phyloP scores from a whole-genome alignment of 331 rosid genomes.

The Erythrophleum ivorense region DNA sequence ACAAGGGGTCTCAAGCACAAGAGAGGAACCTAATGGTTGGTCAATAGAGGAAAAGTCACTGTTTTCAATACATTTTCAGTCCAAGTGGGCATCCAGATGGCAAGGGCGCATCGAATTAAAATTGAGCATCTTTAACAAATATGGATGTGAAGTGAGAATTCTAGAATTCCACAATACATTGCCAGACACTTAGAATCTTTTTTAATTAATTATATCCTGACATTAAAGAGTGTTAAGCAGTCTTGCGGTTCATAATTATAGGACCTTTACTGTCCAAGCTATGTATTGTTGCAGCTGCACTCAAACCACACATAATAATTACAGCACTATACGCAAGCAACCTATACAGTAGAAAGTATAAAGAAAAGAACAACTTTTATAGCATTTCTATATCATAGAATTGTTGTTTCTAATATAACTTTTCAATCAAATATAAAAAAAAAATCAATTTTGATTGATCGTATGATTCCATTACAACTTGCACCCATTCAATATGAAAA shows the following conservation, averaged over 20 bases:
- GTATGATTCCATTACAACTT: neutral
- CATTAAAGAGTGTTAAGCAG: neutral
- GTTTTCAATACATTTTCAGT: neutral
- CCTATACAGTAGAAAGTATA: neutral
- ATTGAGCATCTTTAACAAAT: neutral
- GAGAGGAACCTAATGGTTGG: neutral
- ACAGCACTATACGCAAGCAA: neutral
- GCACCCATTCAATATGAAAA: slow-evolving; percentile 11
- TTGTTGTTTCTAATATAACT: neutral
- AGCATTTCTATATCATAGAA: neutral
- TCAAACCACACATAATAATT: neutral
- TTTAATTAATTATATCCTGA: neutral
- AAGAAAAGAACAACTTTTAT: neutral
- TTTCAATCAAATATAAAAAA: neutral
- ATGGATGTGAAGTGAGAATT: neutral
- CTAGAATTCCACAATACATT: neutral
- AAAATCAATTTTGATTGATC: slow-evolving; percentile 7
- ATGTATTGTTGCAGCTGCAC: slow-evolving; percentile 1
- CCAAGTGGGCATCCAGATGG: neutral
- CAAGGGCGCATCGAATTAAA: slow-evolving; percentile 12
- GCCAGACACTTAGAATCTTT: neutral
- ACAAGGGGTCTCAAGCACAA: neutral
- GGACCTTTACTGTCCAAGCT: neutral
- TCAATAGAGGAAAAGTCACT: neutral
- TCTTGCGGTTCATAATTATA: neutral